phyloP scores from a whole-genome alignment of 129 eudicot species.

The Centaurea solstitialis region DNA sequence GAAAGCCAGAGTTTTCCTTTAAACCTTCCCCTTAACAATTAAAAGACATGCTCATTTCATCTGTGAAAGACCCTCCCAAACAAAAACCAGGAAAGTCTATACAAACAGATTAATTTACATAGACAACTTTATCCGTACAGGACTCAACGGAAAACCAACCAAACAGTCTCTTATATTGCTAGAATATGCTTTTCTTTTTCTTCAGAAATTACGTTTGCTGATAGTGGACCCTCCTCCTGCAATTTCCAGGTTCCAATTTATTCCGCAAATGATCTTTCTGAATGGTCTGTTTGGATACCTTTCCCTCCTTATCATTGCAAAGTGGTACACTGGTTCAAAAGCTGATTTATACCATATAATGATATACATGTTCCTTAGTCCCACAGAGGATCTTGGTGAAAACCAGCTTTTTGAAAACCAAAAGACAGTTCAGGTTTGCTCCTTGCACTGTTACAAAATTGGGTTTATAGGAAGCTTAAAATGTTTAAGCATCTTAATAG shows the following conservation, averaged over 20 bases:
- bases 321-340: constrained; percentile 87
- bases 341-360: constrained; percentile 87
- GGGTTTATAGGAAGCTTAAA: too few relatives aligned
- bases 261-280: constrained; percentile 82
- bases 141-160: too few relatives aligned
- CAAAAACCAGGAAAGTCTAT: too few relatives aligned
- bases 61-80: too few relatives aligned
- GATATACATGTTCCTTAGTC: constrained; percentile 88
- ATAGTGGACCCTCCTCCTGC: constrained; percentile 2
- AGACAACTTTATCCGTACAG: too few relatives aligned
- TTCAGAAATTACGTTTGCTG: not conserved
- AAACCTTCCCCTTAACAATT: too few relatives aligned
- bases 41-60: too few relatives aligned
- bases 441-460: not conserved
- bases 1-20: too few relatives aligned
- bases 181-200: not conserved
- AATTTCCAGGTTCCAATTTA: constrained; percentile 70
- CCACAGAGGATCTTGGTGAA: constrained; percentile 81
- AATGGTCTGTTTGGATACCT: constrained; percentile 83
- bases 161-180: not conserved
- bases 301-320: constrained; percentile 63
- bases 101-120: too few relatives aligned
- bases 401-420: constrained; percentile 83
- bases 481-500: too few relatives aligned
- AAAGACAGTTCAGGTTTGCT: constrained; percentile 61